These are phyloP conservation scores for Wickerhamomyces ciferrii DNA, from an alignment of 805 yeast genomes.

Conservation along the genomic window DNA sequence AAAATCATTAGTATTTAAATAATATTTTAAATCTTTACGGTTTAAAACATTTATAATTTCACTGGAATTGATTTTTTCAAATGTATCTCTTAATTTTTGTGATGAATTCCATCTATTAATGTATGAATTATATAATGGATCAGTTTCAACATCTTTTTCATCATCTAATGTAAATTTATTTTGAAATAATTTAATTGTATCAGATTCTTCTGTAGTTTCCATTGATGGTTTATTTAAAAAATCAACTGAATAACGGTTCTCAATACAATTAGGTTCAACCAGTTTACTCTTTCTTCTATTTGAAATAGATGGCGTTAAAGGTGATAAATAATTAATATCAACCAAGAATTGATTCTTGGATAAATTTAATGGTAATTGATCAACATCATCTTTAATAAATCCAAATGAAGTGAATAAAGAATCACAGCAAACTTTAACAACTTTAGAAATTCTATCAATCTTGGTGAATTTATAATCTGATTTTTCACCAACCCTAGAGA, in stretches of 20 bases:
- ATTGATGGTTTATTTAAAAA: conserved; percentile 13
- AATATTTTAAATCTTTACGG: conserved; percentile 4
- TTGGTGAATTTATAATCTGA: conserved; percentile 47
- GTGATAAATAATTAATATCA: conserved; percentile 54
- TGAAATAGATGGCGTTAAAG: conserved; percentile 16
- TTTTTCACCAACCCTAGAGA: conserved; percentile 8
- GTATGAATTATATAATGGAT: conserved; percentile 13
- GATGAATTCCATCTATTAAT: conserved; percentile 18
- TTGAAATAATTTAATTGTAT: conserved; percentile 6
- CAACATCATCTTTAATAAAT: conserved; percentile 59
- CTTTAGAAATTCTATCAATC: conserved; percentile 47
- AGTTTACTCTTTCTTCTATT: conserved; percentile 18
- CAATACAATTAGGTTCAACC: conserved; percentile 3
- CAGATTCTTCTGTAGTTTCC: conserved; percentile 9
- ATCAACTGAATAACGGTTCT: conserved; percentile 6
- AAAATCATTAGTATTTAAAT: conserved; percentile 8
- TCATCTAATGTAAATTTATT: conserved; percentile 5
- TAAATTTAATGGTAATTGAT: conserved; percentile 50
- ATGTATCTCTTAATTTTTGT: conserved; percentile 12
- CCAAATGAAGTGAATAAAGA: conserved; percentile 61
- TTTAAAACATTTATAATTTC: conserved; percentile 4
- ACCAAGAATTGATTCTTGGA: conserved; percentile 38
- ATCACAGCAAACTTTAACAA: conserved; percentile 63
- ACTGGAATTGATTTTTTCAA: neutral
- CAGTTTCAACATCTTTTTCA: conserved; percentile 2